A percentile compares a stretch with the other conserved stretches of the same genome.
phyloP scores from a whole-genome alignment of 139 green algal genomes.

The Chlamydomonas incerta region DNA sequence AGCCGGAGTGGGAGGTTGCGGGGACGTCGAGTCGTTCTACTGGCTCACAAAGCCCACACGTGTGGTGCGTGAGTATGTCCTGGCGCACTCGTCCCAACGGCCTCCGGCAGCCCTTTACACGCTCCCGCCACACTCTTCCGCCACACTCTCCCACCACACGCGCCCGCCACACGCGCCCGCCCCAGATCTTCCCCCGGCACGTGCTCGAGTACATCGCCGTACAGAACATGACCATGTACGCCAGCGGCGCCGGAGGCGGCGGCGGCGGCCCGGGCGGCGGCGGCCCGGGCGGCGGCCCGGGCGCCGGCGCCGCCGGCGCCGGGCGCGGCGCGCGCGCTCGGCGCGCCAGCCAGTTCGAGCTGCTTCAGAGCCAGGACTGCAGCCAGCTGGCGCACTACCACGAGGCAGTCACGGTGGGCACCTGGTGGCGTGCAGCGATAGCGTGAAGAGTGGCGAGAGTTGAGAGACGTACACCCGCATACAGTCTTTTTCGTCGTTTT shows the following conservation, averaged over 20 bases:
- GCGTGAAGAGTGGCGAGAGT: too few species aligned
- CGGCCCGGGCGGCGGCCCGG: neutral
- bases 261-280: neutral
- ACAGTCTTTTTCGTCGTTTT: too few species aligned
- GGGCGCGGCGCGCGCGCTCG: neutral
- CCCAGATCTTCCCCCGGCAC: slow-evolving; percentile 45
- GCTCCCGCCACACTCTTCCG: too few species aligned
- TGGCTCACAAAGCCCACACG: too few species aligned
- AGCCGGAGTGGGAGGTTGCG: too few species aligned
- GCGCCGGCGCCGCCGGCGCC: neutral
- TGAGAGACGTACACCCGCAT: too few species aligned
- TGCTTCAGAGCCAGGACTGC: slow-evolving; percentile 42
- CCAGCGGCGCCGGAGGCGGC: neutral
- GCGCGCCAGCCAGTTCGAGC: slow-evolving; percentile 29
- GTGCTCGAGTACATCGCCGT: slow-evolving; percentile 44
- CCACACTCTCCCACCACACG: too few species aligned
- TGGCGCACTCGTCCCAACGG: too few species aligned
- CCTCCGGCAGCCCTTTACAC: too few species aligned
- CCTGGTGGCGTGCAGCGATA: neutral
- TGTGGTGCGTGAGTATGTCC: too few species aligned
- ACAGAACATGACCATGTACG: slow-evolving; percentile 30
- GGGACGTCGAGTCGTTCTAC: too few species aligned
- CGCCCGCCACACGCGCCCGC: too few species aligned
- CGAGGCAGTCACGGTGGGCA: neutral
- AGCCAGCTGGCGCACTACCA: slow-evolving; percentile 41